These are phyloP conservation scores for Solanum hybrid DNA, from an alignment of 305 asterid species.

Conservation along the genomic window DNA sequence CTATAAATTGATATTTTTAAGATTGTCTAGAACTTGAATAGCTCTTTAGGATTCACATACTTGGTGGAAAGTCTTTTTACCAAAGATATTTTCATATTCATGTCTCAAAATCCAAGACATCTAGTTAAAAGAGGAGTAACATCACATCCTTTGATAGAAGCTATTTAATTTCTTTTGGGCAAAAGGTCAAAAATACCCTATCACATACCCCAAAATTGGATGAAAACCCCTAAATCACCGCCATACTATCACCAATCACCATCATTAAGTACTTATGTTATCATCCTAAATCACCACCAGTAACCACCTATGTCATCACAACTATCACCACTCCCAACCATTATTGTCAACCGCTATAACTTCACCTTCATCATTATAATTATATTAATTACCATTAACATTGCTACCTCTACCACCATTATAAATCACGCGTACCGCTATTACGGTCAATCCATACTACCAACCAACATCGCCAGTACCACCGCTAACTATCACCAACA, in stretches of 20 bases:
- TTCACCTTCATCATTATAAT: not conserved
- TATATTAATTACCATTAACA: not conserved
- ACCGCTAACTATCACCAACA: fast-evolving
- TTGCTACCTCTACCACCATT: not conserved
- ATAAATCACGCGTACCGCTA: not conserved
- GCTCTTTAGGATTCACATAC: not conserved
- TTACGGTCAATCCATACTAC: not conserved
- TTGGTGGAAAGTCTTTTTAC: no score
- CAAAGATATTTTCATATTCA: not conserved
- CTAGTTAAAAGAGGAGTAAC: not conserved
- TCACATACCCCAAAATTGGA: not conserved
- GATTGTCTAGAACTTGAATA: not conserved
- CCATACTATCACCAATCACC: not conserved
- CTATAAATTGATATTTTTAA: not conserved
- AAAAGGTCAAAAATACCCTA: not conserved
- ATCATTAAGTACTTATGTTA: not conserved
- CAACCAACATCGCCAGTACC: not conserved
- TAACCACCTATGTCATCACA: not conserved
- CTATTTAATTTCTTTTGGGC: not conserved
- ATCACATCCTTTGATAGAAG: not conserved
- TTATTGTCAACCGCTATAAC: fast-evolving
- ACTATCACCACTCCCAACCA: fast-evolving
- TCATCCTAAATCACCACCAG: fast-evolving
- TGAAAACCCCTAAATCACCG: not conserved
- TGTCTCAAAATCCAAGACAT: not conserved